Percentiles rank a stretch among this genome's conserved stretches.
phyloP scores from a whole-genome alignment of 306 rosid species.

The Abrus precatorius region DNA sequence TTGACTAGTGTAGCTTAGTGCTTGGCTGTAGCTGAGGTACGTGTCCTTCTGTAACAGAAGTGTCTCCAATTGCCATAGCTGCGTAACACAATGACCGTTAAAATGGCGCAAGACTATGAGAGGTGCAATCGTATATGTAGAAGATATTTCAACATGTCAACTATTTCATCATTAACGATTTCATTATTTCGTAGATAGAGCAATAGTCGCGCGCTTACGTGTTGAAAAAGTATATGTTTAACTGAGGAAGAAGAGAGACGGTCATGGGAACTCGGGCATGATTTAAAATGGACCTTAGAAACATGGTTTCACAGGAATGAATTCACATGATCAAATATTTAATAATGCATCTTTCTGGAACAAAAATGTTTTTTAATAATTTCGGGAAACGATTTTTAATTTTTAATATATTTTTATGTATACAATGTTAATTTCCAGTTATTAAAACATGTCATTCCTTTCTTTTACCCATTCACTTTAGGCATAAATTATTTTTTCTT shows the following conservation, averaged over 20 bases:
- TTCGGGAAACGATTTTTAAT: too few species aligned
- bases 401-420: too few species aligned
- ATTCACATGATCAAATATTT: background rate
- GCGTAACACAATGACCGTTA: conserved; percentile 36
- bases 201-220: conserved; percentile 21
- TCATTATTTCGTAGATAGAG: background rate
- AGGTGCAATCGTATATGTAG: conserved; percentile 21
- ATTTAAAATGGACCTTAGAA: background rate
- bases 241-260: background rate
- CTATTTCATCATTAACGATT: conserved; percentile 17
- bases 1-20: conserved; percentile 95
- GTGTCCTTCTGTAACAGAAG: conserved; percentile 92
- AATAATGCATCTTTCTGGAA: background rate
- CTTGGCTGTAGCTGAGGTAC: conserved; percentile 91
- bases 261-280: conserved; percentile 27
- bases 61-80: conserved; percentile 96
- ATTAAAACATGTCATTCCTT: background rate
- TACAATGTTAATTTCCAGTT: too few species aligned
- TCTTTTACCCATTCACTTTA: background rate
- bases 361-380: too few species aligned
- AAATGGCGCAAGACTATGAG: conserved; percentile 39
- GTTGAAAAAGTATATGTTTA: background rate
- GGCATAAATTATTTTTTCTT: background rate
- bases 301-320: background rate
- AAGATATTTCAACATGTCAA: conserved; percentile 44